Conservation (phyloP, 164 flowering plant species). For the Taxillus chinensis region DNA sequence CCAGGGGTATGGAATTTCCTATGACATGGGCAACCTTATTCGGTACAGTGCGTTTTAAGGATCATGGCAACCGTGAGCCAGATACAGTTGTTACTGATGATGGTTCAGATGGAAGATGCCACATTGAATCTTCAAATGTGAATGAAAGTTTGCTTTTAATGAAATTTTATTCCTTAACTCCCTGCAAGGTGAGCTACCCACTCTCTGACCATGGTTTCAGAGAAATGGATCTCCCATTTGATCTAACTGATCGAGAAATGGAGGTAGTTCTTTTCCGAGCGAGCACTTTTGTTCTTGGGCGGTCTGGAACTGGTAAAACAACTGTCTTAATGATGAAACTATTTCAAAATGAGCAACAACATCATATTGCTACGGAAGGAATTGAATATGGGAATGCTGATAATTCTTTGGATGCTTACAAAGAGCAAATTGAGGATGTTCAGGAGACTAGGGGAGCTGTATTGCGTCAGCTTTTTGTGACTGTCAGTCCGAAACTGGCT, state of each 20-base stretch:
- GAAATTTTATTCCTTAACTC: constrained; percentile 74
- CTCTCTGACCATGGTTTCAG: constrained; percentile 45
- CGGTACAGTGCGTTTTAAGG: constrained; percentile 30
- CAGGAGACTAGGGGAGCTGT: constrained; percentile 7
- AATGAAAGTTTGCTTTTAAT: constrained; percentile 64
- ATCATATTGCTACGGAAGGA: constrained; percentile 29
- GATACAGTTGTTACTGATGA: constrained; percentile 7
- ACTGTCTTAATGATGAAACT: constrained; percentile 70
- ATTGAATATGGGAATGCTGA: constrained; percentile 6
- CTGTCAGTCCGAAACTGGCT: constrained; percentile 73
- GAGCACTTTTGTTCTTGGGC: constrained; percentile 62
- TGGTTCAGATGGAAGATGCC: constrained; percentile 19
- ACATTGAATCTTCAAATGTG: constrained; percentile 58
- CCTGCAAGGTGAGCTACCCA: constrained; percentile 44
- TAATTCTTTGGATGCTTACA: background rate
- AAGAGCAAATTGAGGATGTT: constrained; percentile 3
- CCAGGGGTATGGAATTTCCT: constrained; percentile 60
- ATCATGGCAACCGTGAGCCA: constrained; percentile 6
- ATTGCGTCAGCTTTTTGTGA: constrained; percentile 70
- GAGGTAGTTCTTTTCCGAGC: constrained; percentile 41
- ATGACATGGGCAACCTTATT: constrained; percentile 31
- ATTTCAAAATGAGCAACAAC: constrained; percentile 36
- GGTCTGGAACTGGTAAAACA: constrained; percentile 91
- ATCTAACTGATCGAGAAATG: constrained; percentile 51
- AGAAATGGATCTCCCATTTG: constrained; percentile 79